Conservation (phyloP, 306 rosid genomes). For the Benincasa hispida region DNA sequence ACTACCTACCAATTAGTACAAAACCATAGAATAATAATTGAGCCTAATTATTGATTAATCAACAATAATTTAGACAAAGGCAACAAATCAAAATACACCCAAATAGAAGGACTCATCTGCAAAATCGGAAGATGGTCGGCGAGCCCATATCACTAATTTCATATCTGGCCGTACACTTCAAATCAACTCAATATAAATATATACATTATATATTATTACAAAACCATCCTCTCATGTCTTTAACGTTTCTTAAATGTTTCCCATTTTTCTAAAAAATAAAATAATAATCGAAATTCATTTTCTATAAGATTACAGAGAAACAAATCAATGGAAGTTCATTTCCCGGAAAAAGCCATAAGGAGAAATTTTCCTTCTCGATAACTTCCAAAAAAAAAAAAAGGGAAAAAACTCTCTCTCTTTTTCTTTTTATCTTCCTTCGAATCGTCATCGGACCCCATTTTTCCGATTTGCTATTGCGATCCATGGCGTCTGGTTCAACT, state of each 20-base stretch:
- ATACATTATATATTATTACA: background rate
- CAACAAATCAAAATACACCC: background rate
- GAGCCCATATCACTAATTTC: background rate
- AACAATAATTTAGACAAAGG: background rate
- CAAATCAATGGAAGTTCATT: slow-evolving; percentile 18
- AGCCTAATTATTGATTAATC: background rate
- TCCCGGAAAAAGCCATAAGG: slow-evolving; percentile 6
- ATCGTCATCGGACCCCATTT: background rate
- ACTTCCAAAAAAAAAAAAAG: background rate
- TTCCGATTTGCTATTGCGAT: slow-evolving; percentile 7
- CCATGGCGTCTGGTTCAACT: slow-evolving; percentile 84
- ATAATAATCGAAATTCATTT: background rate
- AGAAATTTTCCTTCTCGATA: background rate
- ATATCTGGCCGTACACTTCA: slow-evolving; percentile 11
- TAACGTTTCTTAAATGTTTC: background rate
- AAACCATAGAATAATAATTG: background rate
- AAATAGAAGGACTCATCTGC: background rate
- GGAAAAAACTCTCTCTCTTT: background rate
- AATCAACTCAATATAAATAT: background rate
- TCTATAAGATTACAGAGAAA: background rate
- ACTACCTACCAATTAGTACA: background rate
- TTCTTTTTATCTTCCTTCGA: slow-evolving; percentile 10
- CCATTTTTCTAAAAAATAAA: background rate
- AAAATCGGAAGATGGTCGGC: slow-evolving; percentile 10
- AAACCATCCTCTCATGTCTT: background rate